Evolutionary conservation across 371 early-diverging fungal genomes (phyloP).

Genomic region (Dichotomocladium elegans): DNA sequence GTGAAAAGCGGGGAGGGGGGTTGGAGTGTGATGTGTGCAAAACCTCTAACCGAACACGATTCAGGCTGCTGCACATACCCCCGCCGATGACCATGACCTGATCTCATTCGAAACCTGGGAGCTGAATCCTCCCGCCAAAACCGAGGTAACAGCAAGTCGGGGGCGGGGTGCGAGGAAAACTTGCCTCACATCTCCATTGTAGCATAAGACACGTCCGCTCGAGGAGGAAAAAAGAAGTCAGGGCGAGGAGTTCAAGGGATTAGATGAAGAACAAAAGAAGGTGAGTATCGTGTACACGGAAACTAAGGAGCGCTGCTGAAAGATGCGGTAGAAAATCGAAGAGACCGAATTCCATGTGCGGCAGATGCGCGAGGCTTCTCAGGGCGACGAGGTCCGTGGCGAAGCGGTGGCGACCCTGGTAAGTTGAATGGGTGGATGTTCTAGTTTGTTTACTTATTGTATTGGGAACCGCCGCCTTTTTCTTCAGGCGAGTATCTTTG

Average conservation of each 20-base stretch:
- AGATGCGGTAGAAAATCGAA: slow-evolving; percentile 47
- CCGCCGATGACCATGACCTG: slow-evolving; percentile 79
- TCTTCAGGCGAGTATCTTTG: slow-evolving; percentile 43
- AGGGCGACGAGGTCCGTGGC: slow-evolving; percentile 19
- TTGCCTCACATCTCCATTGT: neutral
- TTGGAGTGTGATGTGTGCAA: neutral
- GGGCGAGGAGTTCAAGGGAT: slow-evolving; percentile 50
- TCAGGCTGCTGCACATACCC: slow-evolving; percentile 33
- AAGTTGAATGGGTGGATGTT: neutral
- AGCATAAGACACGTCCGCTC: slow-evolving; percentile 51
- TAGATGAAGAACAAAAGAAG: slow-evolving; percentile 46
- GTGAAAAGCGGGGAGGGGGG: slow-evolving; percentile 3
- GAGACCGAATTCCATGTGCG: slow-evolving; percentile 42
- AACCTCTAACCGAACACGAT: neutral
- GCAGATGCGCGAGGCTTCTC: slow-evolving; percentile 30
- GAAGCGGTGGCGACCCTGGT: slow-evolving; percentile 34
- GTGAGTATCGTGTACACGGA: slow-evolving; percentile 18
- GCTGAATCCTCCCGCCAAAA: slow-evolving; percentile 59
- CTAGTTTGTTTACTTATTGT: neutral
- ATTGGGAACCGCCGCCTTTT: no score
- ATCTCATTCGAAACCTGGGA: slow-evolving; percentile 71
- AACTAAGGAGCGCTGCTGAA: no score
- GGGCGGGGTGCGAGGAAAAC: neutral
- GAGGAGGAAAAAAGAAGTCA: slow-evolving; percentile 59
- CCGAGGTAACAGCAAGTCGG: no score